phyloP scores from a whole-genome alignment of 371 early-diverging fungal species.

The Rhizomucor pusillus region DNA sequence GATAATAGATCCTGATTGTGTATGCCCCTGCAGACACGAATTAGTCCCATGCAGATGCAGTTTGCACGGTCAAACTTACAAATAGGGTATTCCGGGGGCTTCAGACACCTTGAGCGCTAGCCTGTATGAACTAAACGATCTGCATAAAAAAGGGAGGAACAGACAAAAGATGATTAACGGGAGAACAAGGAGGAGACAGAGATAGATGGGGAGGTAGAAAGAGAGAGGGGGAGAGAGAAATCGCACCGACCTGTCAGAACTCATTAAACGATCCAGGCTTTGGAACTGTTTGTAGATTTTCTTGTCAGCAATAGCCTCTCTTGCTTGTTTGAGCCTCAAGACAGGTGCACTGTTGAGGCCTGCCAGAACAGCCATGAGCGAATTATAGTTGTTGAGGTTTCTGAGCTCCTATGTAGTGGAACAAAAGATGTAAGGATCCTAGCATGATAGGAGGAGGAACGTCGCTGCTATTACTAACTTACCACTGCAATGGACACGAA shows the following conservation, averaged over 20 bases:
- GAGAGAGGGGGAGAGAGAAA: background rate
- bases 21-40: constrained; percentile 39
- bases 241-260: constrained; percentile 54
- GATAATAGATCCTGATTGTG: constrained; percentile 57
- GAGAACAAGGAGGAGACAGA: no score
- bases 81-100: constrained; percentile 60
- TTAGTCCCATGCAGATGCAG: background rate
- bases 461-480: background rate
- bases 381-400: constrained; percentile 64
- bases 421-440: background rate
- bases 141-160: constrained; percentile 3
- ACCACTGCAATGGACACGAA: constrained; percentile 65
- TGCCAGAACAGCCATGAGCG: constrained; percentile 70
- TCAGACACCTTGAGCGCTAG: constrained; percentile 51
- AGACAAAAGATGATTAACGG: no score
- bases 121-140: constrained; percentile 64
- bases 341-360: constrained; percentile 70
- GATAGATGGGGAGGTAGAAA: no score
- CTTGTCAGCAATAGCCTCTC: constrained; percentile 46
- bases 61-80: constrained; percentile 24
- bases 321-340: constrained; percentile 55
- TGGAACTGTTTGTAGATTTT: constrained; percentile 55
- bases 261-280: constrained; percentile 64
- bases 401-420: constrained; percentile 35
- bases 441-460: constrained; percentile 2